Percentiles rank a stretch among this genome's conserved stretches.
These are phyloP conservation scores for Xylaria hypoxylon DNA, from an alignment of 2,329 filamentous ascomycete genomes.

Conservation along the genomic window DNA sequence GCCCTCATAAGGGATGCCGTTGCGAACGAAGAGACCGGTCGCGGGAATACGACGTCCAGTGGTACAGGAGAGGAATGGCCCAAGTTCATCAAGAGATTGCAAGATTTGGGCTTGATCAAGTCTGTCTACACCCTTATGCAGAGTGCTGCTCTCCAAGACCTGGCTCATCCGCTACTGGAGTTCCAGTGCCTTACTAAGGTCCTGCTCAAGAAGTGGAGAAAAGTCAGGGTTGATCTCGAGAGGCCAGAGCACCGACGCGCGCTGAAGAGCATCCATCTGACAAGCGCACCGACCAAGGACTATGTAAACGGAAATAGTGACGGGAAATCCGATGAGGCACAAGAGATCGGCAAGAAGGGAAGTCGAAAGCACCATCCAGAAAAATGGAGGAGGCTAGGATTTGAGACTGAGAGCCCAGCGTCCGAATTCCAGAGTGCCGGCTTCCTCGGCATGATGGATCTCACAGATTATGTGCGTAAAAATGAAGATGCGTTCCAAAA, in stretches of 20 bases:
- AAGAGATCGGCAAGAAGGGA: conserved; percentile 64
- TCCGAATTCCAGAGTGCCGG: conserved; percentile 87
- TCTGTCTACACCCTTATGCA: conserved; percentile 95
- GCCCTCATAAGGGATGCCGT: conserved; percentile 93
- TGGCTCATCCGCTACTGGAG: conserved; percentile 89
- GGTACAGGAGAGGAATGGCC: conserved; percentile 81
- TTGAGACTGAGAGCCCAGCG: conserved; percentile 88
- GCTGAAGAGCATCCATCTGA: conserved; percentile 85
- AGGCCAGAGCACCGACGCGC: conserved; percentile 88
- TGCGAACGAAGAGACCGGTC: conserved; percentile 71
- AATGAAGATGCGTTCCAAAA: conserved; percentile 95
- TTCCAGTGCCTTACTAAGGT: conserved; percentile 94
- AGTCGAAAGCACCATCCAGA: conserved; percentile 83
- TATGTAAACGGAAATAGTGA: conserved; percentile 47
- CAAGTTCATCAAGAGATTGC: conserved; percentile 91
- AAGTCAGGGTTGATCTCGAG: conserved; percentile 85
- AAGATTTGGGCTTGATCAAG: conserved; percentile 92
- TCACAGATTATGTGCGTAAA: conserved; percentile 92
- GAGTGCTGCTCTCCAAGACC: conserved; percentile 88
- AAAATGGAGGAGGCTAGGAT: conserved; percentile 93
- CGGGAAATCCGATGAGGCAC: conserved; percentile 54
- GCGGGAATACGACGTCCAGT: conserved; percentile 50
- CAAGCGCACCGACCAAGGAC: conserved; percentile 72
- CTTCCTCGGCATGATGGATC: conserved; percentile 96
- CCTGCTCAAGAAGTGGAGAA: conserved; percentile 86